These are phyloP conservation scores for Vitis riparia DNA, from an alignment of 164 flowering plant species.

Conservation along the genomic window DNA sequence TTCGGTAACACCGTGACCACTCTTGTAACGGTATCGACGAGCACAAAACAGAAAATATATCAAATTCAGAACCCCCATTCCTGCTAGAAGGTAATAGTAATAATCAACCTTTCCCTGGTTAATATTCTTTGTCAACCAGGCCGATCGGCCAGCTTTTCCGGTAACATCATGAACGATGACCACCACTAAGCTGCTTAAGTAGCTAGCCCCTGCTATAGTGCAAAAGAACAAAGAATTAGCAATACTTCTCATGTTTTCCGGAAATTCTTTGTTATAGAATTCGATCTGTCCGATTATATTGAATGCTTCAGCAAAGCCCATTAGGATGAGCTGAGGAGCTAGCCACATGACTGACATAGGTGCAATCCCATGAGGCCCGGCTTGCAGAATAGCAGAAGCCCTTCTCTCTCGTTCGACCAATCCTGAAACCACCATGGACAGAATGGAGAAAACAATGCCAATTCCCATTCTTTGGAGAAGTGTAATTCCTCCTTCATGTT, in stretches of 20 bases:
- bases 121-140: slow-evolving; percentile 60
- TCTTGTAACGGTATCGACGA: slow-evolving; percentile 46
- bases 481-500: slow-evolving; percentile 59
- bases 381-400: slow-evolving; percentile 26
- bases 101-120: slow-evolving; percentile 59
- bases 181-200: slow-evolving; percentile 52
- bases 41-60: slow-evolving; percentile 44
- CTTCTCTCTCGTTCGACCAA: slow-evolving; percentile 45
- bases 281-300: slow-evolving; percentile 69
- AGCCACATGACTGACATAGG: slow-evolving; percentile 68
- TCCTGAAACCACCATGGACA: slow-evolving; percentile 65
- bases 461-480: slow-evolving; percentile 70
- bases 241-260: slow-evolving; percentile 72
- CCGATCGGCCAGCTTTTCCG: slow-evolving; percentile 32
- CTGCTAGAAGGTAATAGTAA: slow-evolving; percentile 58
- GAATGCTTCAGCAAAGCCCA: slow-evolving; percentile 79
- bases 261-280: slow-evolving; percentile 73
- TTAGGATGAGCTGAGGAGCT: slow-evolving; percentile 62
- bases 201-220: slow-evolving; percentile 54
- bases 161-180: slow-evolving; percentile 50
- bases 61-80: slow-evolving; percentile 45
- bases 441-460: slow-evolving; percentile 53
- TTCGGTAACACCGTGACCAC: background rate
- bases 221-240: slow-evolving; percentile 54
- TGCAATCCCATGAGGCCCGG: slow-evolving; percentile 18